These are phyloP conservation scores for Yamadazyma akitaensis DNA, from an alignment of 805 yeast species.

Conservation along the genomic window DNA sequence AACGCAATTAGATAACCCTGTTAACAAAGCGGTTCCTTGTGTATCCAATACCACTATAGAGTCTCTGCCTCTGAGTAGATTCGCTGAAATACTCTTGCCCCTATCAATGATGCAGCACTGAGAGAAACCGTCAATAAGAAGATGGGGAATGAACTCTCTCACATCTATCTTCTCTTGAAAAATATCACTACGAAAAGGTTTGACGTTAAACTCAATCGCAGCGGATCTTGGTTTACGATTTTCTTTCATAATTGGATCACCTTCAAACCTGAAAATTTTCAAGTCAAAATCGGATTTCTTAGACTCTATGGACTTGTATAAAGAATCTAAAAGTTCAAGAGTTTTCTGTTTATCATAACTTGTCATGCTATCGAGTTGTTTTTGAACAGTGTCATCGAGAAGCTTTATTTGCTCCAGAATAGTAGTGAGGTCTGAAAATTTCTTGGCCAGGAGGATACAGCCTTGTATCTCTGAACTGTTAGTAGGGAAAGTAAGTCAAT, in stretches of 20 bases:
- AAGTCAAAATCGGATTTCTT: slow-evolving; percentile 16
- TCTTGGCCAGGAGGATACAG: neutral
- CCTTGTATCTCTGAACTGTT: slow-evolving; percentile 1
- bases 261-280: slow-evolving; percentile 24
- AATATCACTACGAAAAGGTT: neutral
- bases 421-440: neutral
- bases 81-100: slow-evolving; percentile 19
- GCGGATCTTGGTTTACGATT: neutral
- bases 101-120: slow-evolving; percentile 6
- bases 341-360: slow-evolving; percentile 23
- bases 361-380: neutral
- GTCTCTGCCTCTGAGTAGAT: slow-evolving; percentile 17
- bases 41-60: slow-evolving; percentile 17
- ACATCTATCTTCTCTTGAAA: neutral
- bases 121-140: slow-evolving; percentile 1
- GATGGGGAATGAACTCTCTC: neutral
- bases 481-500: neutral
- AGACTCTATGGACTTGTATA: slow-evolving; percentile 21
- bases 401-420: neutral
- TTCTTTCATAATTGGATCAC: slow-evolving; percentile 24
- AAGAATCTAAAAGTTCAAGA: slow-evolving; percentile 14
- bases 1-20: slow-evolving; percentile 17
- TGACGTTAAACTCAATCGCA: neutral
- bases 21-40: slow-evolving; percentile 31
- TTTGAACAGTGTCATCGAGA: neutral